Percentiles rank a stretch among this genome's conserved stretches.
Conservation (phyloP, 805 yeast genomes). For the Kluyveromyces lactis region DNA sequence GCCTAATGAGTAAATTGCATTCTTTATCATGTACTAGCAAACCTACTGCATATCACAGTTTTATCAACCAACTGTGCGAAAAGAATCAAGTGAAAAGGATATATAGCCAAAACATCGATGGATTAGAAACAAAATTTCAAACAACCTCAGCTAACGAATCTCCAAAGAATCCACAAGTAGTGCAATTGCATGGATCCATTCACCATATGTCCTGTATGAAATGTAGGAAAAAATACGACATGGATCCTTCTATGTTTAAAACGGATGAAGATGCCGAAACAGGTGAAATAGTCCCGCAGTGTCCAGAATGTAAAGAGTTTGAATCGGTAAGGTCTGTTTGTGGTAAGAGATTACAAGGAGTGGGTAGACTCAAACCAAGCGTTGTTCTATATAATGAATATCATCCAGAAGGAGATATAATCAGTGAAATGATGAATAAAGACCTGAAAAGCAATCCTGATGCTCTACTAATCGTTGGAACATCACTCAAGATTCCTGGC, state of each 20-base stretch:
- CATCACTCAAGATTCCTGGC: slow-evolving; percentile 75
- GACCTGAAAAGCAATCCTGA: slow-evolving; percentile 67
- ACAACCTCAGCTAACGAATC: neutral
- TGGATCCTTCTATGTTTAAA: slow-evolving; percentile 46
- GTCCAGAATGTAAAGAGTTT: slow-evolving; percentile 57
- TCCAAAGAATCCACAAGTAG: slow-evolving; percentile 43
- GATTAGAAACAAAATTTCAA: slow-evolving; percentile 56
- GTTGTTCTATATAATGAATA: slow-evolving; percentile 65
- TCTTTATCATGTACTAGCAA: slow-evolving; percentile 42
- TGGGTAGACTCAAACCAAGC: slow-evolving; percentile 56
- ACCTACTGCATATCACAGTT: slow-evolving; percentile 70
- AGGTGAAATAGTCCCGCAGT: slow-evolving; percentile 37
- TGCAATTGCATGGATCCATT: slow-evolving; percentile 83
- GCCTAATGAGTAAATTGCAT: slow-evolving; percentile 60
- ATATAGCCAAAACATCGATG: slow-evolving; percentile 85
- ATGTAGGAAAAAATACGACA: slow-evolving; percentile 50
- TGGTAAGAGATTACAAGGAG: slow-evolving; percentile 57
- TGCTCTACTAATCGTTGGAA: slow-evolving; percentile 74
- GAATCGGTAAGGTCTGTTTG: slow-evolving; percentile 48
- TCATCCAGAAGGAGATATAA: slow-evolving; percentile 83
- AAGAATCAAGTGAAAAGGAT: slow-evolving; percentile 61
- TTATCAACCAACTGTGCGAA: slow-evolving; percentile 49
- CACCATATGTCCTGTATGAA: slow-evolving; percentile 67
- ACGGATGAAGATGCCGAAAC: slow-evolving; percentile 25
- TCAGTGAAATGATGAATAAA: slow-evolving; percentile 62